These are phyloP conservation scores for Paxillus involutus DNA, from an alignment of 768 basidiomycete genomes.

Conservation along the genomic window DNA sequence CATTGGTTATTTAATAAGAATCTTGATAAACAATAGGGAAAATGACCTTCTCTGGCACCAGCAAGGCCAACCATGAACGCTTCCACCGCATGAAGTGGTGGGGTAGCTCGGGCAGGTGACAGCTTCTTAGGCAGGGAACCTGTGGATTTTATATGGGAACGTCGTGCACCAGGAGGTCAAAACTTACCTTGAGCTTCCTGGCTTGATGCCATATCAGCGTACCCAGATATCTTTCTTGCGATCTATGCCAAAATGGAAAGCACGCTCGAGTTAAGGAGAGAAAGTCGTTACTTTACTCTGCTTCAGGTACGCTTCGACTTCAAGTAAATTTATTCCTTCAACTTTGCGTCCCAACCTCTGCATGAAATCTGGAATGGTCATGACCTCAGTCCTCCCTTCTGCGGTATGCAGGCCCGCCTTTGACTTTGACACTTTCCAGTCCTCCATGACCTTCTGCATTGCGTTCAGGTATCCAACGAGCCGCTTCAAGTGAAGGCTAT, in stretches of 20 bases:
- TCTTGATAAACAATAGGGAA: not conserved
- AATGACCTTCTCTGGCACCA: constrained; percentile 67
- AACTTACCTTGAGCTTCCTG: constrained; percentile 34
- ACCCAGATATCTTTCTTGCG: constrained; percentile 82
- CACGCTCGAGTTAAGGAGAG: not conserved
- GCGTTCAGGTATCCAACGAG: constrained; percentile 73
- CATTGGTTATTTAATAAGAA: not conserved
- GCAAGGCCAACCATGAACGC: constrained; percentile 77
- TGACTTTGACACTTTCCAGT: constrained; percentile 42
- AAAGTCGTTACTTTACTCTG: constrained; percentile 72
- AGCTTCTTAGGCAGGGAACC: constrained; percentile 7
- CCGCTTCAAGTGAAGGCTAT: constrained; percentile 79
- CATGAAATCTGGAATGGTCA: constrained; percentile 68
- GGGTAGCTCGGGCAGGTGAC: constrained; percentile 44
- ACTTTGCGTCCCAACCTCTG: constrained; percentile 64
- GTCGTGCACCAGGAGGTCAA: not conserved
- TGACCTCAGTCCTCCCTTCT: constrained; percentile 50
- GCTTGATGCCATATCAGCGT: constrained; percentile 61
- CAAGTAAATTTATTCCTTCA: constrained; percentile 78
- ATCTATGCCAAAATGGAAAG: constrained; percentile 38
- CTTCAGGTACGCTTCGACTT: constrained; percentile 78
- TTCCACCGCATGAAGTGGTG: constrained; percentile 81
- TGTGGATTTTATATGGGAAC: constrained; percentile 1
- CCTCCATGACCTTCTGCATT: constrained; percentile 55
- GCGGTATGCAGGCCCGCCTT: constrained; percentile 11